phyloP scores from a whole-genome alignment of 2,329 filamentous ascomycete species.

The Penicillium sp. region DNA sequence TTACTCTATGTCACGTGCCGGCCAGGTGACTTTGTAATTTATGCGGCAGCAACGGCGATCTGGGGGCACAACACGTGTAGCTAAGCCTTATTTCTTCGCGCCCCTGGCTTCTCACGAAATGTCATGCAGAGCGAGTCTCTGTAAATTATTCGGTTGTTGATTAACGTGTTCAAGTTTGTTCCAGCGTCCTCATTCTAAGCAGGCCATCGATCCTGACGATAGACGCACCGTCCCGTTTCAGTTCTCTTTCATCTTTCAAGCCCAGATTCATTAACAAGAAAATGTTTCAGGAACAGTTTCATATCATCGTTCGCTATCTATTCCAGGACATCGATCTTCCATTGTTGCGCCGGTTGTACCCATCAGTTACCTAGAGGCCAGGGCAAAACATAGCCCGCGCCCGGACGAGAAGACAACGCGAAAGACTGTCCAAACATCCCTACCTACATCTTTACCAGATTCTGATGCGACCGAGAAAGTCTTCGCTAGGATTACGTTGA shows the following conservation, averaged over 20 bases:
- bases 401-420: not conserved
- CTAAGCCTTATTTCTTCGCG: not conserved
- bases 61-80: constrained; percentile 12
- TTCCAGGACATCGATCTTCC: not conserved
- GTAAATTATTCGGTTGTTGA: not conserved
- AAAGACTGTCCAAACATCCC: not conserved
- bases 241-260: not conserved
- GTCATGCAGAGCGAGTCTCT: too few relatives aligned
- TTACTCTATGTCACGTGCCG: constrained; percentile 15
- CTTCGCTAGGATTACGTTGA: not conserved
- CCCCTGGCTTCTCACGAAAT: too few relatives aligned
- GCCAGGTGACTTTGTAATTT: not conserved
- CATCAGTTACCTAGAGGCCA: not conserved
- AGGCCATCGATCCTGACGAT: not conserved
- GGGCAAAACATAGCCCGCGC: too few relatives aligned
- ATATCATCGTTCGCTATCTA: not conserved
- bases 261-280: not conserved
- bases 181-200: not conserved
- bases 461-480: too few relatives aligned
- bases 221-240: not conserved
- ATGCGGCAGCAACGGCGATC: not conserved
- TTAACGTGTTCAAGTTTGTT: not conserved
- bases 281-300: not conserved
- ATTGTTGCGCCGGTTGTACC: not conserved
- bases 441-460: too few relatives aligned